Percentiles rank a stretch among this genome's conserved stretches.
Evolutionary conservation across 2,329 filamentous ascomycete species (phyloP).

Genomic region (Dendrostoma leiphaemia): DNA sequence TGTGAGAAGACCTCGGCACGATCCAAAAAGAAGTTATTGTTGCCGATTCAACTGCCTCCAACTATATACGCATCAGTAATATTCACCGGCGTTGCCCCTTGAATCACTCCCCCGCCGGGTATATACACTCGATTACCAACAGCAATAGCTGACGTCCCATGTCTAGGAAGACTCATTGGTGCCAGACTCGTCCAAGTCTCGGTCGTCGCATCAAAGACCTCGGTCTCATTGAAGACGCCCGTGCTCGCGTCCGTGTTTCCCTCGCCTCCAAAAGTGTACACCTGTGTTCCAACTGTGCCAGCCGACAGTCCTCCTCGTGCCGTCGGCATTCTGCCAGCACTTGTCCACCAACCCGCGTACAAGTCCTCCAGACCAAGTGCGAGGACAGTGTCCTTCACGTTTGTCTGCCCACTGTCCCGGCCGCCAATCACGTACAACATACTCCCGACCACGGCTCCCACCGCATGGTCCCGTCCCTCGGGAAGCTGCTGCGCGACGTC

Average conservation of each 20-base stretch:
- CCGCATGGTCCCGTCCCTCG: conserved; percentile 34
- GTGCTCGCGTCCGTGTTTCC: conserved; percentile 25
- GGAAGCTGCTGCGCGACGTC: conserved; percentile 27
- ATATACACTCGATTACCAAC: background rate
- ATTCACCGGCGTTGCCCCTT: background rate
- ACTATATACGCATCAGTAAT: background rate
- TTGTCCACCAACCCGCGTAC: conserved; percentile 27
- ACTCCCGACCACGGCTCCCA: conserved; percentile 25
- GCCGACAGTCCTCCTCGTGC: conserved; percentile 33
- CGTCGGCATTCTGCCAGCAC: conserved; percentile 32
- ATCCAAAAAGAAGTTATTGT: too few species aligned
- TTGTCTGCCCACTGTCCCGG: conserved; percentile 27
- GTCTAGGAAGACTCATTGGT: conserved; percentile 20
- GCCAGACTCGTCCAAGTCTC: conserved; percentile 18
- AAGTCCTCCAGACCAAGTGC: conserved; percentile 29
- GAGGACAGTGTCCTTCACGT: conserved; percentile 34
- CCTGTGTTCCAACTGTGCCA: conserved; percentile 24
- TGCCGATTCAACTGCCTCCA: background rate
- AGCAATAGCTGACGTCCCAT: conserved; percentile 19
- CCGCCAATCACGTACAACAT: conserved; percentile 37
- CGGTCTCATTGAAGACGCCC: conserved; percentile 20
- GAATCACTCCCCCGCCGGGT: background rate
- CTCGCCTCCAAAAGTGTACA: conserved; percentile 38
- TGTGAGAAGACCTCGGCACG: too few species aligned
- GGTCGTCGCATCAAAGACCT: conserved; percentile 18